Percentiles rank a stretch among this genome's conserved stretches.
phyloP scores from a whole-genome alignment of 108 stramenopile species.

The Epithemia pelagica region DNA sequence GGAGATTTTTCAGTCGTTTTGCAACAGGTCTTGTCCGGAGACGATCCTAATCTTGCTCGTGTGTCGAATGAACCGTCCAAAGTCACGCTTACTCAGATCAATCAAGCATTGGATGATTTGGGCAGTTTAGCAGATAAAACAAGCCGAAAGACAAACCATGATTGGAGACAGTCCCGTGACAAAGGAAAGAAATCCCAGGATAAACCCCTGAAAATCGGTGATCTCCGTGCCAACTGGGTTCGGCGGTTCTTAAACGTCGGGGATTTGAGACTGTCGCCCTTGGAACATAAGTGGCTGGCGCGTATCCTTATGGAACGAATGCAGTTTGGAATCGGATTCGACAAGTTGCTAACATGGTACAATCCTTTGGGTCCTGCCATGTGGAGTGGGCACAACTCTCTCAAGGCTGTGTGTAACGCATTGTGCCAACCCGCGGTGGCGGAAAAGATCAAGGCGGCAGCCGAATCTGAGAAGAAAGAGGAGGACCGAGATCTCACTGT shows the following conservation, averaged over 20 bases:
- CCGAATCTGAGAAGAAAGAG: slow-evolving; percentile 3
- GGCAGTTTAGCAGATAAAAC: not conserved
- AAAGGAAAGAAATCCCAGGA: not conserved
- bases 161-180: not conserved
- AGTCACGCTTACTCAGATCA: slow-evolving; percentile 54
- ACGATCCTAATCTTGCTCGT: slow-evolving; percentile 19
- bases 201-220: slow-evolving; percentile 1
- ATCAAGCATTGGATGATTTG: slow-evolving; percentile 71
- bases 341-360: slow-evolving; percentile 9
- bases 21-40: slow-evolving; percentile 41
- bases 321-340: slow-evolving; percentile 7
- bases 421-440: slow-evolving; percentile 28
- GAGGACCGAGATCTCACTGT: not conserved
- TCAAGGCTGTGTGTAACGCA: slow-evolving; percentile 32
- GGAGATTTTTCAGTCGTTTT: slow-evolving; percentile 68
- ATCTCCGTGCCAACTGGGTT: slow-evolving; percentile 3
- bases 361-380: slow-evolving; percentile 1
- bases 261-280: slow-evolving; percentile 19
- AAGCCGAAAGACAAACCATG: not conserved
- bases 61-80: slow-evolving; percentile 2
- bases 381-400: slow-evolving; percentile 15
- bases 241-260: not conserved
- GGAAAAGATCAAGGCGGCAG: not conserved
- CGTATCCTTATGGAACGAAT: slow-evolving; percentile 48
- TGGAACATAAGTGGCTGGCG: slow-evolving; percentile 84